Evolutionary conservation across 345 rosid genomes (phyloP), one percentile per base, ranked within the genome.

Genomic region (Tarenaya hassleriana): DNA sequence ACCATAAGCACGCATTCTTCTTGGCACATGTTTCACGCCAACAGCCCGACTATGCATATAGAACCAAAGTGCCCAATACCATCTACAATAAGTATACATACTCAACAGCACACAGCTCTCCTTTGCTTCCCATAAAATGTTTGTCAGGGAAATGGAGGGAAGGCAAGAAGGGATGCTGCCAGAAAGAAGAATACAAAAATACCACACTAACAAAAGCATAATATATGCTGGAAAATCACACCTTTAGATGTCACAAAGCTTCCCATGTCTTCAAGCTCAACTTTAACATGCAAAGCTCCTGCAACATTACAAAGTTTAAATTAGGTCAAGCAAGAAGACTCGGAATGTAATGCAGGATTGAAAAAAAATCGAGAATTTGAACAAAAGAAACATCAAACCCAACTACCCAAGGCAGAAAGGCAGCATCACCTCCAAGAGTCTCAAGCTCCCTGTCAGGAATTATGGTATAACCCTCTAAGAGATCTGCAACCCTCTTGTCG

Each of bases 401-500:
- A 37, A 19, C 56, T 58, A 20, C 40, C 13, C 41, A 37, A 19
- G 41, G 55, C 40, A 17, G n/a, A 56, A 16, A 24, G 16, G 14
- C 16, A n/a, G 47, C 12, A 37, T 17, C 80, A 94, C 99, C 99
- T 75, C 82, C 78, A 67, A 94, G 56, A 41, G 72, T 74, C 62
- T 94, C 95, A 55, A 88, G 75, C 68, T 94, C 97, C 62, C 57
- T 78, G 67, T 95, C 97, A 16, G 91, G 91, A 40, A 69, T 49
- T 42, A 83, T 47, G 47, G 68, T 67, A 67, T 63, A 66, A 63
- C 94, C 99, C 43, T 80, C 82, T 64, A 94, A 64, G 55, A 94
- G 73, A 64, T 76, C 81, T 59, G 72, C 70, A 39, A 94, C 77
- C 66, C 99, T 79, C 40, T 70, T 63, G 52, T 94, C 95, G 60